A percentile compares a stretch with the other conserved stretches of the same genome.
phyloP scores from a whole-genome alignment of 2,329 filamentous ascomycete species.

The Exophiala viscosa region DNA sequence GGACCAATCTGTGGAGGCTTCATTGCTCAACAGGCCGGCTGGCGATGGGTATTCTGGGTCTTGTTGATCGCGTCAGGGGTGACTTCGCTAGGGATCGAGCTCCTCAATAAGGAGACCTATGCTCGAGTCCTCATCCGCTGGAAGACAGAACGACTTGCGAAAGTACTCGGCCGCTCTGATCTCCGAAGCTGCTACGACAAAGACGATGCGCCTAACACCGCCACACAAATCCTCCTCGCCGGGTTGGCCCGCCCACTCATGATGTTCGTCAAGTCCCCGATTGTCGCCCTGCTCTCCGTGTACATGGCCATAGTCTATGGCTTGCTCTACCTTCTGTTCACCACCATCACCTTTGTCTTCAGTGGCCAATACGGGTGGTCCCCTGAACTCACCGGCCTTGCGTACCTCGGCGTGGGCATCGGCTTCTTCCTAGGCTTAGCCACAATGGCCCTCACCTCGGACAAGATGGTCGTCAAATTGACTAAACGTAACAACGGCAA shows the following conservation, averaged over 20 bases:
- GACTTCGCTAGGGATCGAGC: constrained; percentile 43
- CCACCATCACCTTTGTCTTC: constrained; percentile 59
- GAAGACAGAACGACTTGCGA: constrained; percentile 47
- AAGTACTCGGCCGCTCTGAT: constrained; percentile 34
- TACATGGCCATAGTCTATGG: constrained; percentile 57
- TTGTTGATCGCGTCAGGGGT: constrained; percentile 65
- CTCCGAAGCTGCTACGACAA: constrained; percentile 36
- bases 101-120: constrained; percentile 58
- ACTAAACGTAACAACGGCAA: constrained; percentile 27
- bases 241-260: constrained; percentile 51
- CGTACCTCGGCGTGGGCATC: constrained; percentile 57
- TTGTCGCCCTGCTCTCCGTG: constrained; percentile 49
- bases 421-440: constrained; percentile 55
- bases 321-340: constrained; percentile 57
- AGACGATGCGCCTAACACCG: neutral
- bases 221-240: neutral
- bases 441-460: constrained; percentile 42
- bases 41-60: constrained; percentile 42
- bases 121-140: constrained; percentile 55
- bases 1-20: constrained; percentile 62
- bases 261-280: constrained; percentile 54
- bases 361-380: constrained; percentile 54
- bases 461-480: constrained; percentile 34
- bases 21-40: constrained; percentile 45
- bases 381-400: constrained; percentile 52